Evolutionary conservation across 1,284 basidiomycete species (phyloP).

Genomic region (Microbotryomycetes sp.): DNA sequence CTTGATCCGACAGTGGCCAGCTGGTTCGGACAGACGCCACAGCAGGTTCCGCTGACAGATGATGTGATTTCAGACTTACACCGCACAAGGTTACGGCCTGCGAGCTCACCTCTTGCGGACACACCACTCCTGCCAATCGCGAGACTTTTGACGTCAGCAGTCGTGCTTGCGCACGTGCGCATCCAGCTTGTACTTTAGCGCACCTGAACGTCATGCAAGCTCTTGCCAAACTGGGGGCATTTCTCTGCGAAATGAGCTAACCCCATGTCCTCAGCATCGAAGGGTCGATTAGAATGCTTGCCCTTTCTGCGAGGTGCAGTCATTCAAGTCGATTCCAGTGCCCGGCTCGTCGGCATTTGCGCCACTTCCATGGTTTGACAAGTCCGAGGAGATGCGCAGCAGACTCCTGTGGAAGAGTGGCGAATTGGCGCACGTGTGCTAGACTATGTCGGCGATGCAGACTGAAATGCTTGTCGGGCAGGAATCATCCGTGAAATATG

Average conservation of each 20-base stretch:
- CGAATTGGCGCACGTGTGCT: too few relatives aligned
- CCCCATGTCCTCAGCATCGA: not conserved
- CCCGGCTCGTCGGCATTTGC: not conserved
- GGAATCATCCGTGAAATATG: too few relatives aligned
- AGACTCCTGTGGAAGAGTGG: not conserved
- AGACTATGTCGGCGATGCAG: too few relatives aligned
- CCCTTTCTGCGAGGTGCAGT: not conserved
- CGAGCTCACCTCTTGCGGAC: not conserved
- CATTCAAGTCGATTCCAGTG: not conserved
- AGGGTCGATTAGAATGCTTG: not conserved
- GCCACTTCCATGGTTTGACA: not conserved
- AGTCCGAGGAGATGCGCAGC: not conserved
- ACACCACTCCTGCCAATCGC: not conserved
- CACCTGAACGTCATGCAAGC: not conserved
- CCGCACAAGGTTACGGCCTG: not conserved
- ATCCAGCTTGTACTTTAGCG: not conserved
- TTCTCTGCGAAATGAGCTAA: not conserved
- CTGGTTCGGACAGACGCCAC: slow-evolving; percentile 11
- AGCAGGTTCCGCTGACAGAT: slow-evolving; percentile 10
- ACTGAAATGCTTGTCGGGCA: too few relatives aligned
- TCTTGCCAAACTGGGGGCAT: not conserved
- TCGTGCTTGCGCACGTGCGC: not conserved
- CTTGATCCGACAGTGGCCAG: not conserved
- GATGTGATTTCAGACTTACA: not conserved
- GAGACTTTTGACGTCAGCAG: not conserved